Conservation (phyloP, 208 protist genomes). For the Leishmania major region DNA sequence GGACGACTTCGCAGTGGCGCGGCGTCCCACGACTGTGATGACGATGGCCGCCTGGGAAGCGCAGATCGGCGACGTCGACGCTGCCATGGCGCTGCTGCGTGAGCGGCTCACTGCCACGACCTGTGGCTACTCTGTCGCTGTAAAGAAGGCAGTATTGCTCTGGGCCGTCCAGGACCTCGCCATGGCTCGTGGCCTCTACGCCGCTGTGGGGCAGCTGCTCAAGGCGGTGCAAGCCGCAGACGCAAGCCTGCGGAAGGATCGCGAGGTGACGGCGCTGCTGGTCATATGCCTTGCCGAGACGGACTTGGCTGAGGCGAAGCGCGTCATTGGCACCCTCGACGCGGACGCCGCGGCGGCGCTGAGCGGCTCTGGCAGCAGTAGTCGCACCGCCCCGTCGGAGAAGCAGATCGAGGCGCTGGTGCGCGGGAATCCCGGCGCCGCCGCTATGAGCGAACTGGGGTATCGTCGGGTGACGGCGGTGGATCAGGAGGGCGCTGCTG, state of each 20-base stretch:
- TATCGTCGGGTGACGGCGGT: conserved; percentile 53
- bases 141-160: conserved; percentile 50
- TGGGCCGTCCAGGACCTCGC: conserved; percentile 73
- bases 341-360: conserved; percentile 14
- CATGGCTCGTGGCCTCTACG: conserved; percentile 32
- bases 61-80: conserved; percentile 40
- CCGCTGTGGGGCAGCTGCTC: conserved; percentile 51
- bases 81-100: conserved; percentile 44
- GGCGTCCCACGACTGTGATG: conserved; percentile 46
- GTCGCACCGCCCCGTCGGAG: conserved; percentile 22
- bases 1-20: conserved; percentile 36
- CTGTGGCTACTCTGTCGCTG: neutral
- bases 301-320: conserved; percentile 46
- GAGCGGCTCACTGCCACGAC: conserved; percentile 25
- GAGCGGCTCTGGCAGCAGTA: neutral
- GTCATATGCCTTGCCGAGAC: conserved; percentile 61
- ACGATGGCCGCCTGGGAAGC: conserved; percentile 67
- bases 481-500: conserved; percentile 2
- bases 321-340: conserved; percentile 18
- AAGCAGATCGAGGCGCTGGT: conserved; percentile 40
- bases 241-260: conserved; percentile 36
- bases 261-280: conserved; percentile 54
- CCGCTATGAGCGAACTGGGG: conserved; percentile 59
- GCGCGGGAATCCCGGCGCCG: conserved; percentile 42
- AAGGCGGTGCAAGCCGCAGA: conserved; percentile 34